Evolutionary conservation across 2,329 filamentous ascomycete species (phyloP), one percentile per base, ranked within the genome.

Genomic region (Fusarium torreyae): DNA sequence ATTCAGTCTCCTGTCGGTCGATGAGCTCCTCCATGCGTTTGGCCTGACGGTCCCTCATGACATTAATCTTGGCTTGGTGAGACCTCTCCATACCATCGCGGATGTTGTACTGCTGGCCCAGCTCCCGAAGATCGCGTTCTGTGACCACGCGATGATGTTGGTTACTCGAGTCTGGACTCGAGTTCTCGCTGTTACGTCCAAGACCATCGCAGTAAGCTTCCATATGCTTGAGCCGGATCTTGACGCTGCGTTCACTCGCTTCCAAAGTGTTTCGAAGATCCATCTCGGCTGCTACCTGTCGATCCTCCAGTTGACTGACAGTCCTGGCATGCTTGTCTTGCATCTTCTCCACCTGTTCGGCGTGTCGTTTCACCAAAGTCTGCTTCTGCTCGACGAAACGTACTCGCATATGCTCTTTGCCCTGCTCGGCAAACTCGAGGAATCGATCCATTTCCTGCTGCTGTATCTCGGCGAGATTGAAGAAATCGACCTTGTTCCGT

Each of bases 31-130:
- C 88, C 81, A 90, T 85, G 31, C 85, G 82, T 73, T 88, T 89
- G 2, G 87, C 83, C 74, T 91, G 89, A 42, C 86, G 85, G 63
- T 90, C 88, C n/a, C 88, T 83, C 81, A 91, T 84, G 26, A 90
- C 88, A 70, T 90, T 90, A 75, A 91, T 89, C 74, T 86, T 87
- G 39, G 86, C 82, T 70, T 88, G 82, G 65, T 90, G 87, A 5
- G 88, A 79, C 38, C 86, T 83, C 63, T 86, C 84, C 82, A 90
- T 85, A 66, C 85, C 85, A 72, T 89, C 88, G 38, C 87, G 84
- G 14, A 89, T 72, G 65, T 84, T 88, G 76, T 90, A 89, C 74
- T 90, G 88, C 70, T 89, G 86, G 11, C 85, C 84, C 5, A 90
- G 80, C 73, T 89, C 86, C 34, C 85, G 83, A 20, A 88, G 78